Percentiles rank a stretch among this genome's conserved stretches.
Conservation (phyloP, 2,329 filamentous ascomycete species). For the Nannizzia gypsea region DNA sequence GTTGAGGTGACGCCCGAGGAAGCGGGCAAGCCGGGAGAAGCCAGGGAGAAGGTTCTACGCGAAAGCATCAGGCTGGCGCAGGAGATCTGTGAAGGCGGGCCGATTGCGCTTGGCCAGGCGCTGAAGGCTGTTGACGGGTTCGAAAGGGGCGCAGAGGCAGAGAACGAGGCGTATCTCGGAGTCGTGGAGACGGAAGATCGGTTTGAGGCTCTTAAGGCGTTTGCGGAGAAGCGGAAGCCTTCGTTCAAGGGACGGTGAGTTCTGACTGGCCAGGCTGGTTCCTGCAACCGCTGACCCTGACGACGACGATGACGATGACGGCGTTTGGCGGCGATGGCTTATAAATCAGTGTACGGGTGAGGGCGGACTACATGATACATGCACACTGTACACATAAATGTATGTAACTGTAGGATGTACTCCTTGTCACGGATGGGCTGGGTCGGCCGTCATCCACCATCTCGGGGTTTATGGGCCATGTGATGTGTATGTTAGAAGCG, state of each 20-base stretch:
- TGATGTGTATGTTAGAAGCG: background rate
- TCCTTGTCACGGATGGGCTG: background rate
- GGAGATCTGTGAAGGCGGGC: conserved; percentile 83
- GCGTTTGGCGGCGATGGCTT: background rate
- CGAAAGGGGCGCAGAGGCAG: conserved; percentile 56
- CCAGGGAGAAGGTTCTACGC: conserved; percentile 56
- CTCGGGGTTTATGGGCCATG: background rate
- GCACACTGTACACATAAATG: too few species aligned
- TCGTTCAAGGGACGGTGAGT: conserved; percentile 46
- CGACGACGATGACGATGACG: background rate
- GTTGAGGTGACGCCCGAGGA: conserved; percentile 59
- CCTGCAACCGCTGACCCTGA: conserved; percentile 22
- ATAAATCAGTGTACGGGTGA: background rate
- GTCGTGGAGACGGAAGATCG: conserved; percentile 78
- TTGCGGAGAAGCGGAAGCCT: conserved; percentile 62
- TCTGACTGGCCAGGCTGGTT: too few species aligned
- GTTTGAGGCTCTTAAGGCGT: conserved; percentile 76
- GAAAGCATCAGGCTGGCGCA: conserved; percentile 67
- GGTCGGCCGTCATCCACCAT: background rate
- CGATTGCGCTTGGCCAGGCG: conserved; percentile 67
- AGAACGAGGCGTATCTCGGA: conserved; percentile 74
- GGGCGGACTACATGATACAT: background rate
- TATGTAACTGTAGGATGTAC: background rate
- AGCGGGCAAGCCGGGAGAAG: conserved; percentile 42
- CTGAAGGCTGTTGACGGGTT: conserved; percentile 64